Evolutionary conservation across 2,329 filamentous ascomycete species (phyloP).

Genomic region (Penicillium sp.): DNA sequence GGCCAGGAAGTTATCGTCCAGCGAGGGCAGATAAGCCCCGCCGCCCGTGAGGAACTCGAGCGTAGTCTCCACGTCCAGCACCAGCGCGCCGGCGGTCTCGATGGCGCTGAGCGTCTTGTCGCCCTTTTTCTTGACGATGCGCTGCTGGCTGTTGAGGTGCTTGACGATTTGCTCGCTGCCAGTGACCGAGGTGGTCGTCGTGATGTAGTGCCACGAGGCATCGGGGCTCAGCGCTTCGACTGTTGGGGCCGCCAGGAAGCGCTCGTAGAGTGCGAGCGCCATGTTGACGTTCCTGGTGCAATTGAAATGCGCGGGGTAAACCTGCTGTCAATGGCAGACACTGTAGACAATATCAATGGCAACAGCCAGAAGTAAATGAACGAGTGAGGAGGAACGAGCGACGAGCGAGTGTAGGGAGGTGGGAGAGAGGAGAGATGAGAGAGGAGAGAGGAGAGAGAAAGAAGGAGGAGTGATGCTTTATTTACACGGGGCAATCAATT

Average conservation of each 20-base stretch:
- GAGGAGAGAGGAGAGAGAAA: conserved; percentile 13
- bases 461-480: conserved; percentile 13
- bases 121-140: conserved; percentile 76
- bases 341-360: neutral
- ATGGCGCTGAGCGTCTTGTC: conserved; percentile 71
- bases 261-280: conserved; percentile 58
- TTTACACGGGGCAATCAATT: too few relatives aligned
- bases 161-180: conserved; percentile 74
- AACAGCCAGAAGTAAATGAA: too few relatives aligned
- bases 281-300: too few relatives aligned
- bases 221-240: conserved; percentile 60
- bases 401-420: neutral
- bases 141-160: conserved; percentile 68
- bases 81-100: conserved; percentile 66
- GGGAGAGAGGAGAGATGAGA: conserved; percentile 1
- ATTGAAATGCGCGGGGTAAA: too few relatives aligned
- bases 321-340: too few relatives aligned
- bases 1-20: conserved; percentile 91
- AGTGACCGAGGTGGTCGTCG: conserved; percentile 72
- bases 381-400: too few relatives aligned
- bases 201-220: conserved; percentile 80
- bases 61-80: conserved; percentile 74
- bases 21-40: conserved; percentile 77
- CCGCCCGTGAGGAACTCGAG: conserved; percentile 78
- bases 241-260: conserved; percentile 66